Conservation (phyloP, 2,329 filamentous ascomycete genomes). For the Beauveria varroae region DNA sequence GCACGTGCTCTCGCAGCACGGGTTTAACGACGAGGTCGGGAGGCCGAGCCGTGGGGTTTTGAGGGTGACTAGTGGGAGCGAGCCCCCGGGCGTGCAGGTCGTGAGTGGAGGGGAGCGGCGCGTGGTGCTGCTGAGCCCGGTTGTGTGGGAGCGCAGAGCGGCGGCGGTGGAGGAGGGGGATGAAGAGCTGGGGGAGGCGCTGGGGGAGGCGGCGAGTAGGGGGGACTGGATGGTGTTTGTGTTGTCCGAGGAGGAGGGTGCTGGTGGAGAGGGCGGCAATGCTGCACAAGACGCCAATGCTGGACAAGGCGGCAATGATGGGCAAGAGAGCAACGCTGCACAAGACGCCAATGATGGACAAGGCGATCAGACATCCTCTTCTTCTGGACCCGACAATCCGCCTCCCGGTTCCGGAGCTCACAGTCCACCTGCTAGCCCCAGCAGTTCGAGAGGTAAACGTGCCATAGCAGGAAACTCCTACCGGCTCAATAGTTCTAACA, state of each 20-base stretch:
- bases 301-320: too few species aligned
- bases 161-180: slow-evolving; percentile 20
- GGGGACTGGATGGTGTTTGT: slow-evolving; percentile 10
- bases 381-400: too few species aligned
- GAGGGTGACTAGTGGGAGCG: not conserved
- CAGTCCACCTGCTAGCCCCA: too few species aligned
- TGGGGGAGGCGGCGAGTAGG: not conserved
- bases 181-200: slow-evolving; percentile 7
- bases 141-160: slow-evolving; percentile 23
- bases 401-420: too few species aligned
- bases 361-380: too few species aligned
- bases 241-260: not conserved
- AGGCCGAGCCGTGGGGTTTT: not conserved
- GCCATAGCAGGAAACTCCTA: too few species aligned
- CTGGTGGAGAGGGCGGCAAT: too few species aligned
- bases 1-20: not conserved
- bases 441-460: too few species aligned
- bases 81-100: slow-evolving; percentile 2
- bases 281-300: too few species aligned
- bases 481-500: too few species aligned
- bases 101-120: not conserved
- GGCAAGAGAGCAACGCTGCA: too few species aligned
- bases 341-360: too few species aligned
- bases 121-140: slow-evolving; percentile 15
- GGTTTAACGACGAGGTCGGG: not conserved